A percentile compares a stretch with the other conserved stretches of the same genome.
Conservation (phyloP, 768 basidiomycete species). For the Tricholoma furcatifolium region DNA sequence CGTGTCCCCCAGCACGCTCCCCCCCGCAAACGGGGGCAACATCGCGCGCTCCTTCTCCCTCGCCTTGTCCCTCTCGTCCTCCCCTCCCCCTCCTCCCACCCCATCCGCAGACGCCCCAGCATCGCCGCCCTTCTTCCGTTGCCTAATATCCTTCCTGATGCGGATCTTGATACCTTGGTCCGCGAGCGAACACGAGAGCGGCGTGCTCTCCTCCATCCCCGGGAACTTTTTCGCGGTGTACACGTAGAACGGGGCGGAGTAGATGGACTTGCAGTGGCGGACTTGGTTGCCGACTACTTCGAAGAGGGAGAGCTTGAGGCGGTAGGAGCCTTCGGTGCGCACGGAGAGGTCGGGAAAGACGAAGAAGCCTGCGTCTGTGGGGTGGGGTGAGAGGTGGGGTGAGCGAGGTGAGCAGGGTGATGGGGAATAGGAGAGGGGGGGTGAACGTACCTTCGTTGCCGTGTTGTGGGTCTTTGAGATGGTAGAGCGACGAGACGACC, state of each 20-base stretch:
- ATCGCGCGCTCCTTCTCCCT: not conserved
- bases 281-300: constrained; percentile 91
- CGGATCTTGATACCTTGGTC: constrained; percentile 96
- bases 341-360: constrained; percentile 96
- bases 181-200: constrained; percentile 86
- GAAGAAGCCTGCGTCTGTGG: constrained; percentile 86
- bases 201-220: constrained; percentile 93
- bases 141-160: constrained; percentile 88
- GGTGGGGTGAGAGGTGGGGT: constrained; percentile 16
- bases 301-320: constrained; percentile 70
- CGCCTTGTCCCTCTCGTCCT: not conserved
- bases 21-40: no score
- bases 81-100: constrained; percentile 9
- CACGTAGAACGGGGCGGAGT: constrained; percentile 88
- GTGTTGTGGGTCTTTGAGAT: constrained; percentile 72
- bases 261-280: constrained; percentile 87
- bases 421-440: not conserved
- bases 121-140: constrained; percentile 64
- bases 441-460: constrained; percentile 40
- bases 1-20: not conserved
- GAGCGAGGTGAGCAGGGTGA: not conserved
- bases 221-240: constrained; percentile 97
- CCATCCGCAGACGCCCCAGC: constrained; percentile 6
- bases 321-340: constrained; percentile 88
- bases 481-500: constrained; percentile 88